Evolutionary conservation across 768 basidiomycete species (phyloP).

Genomic region (Auriculariales sp.): DNA sequence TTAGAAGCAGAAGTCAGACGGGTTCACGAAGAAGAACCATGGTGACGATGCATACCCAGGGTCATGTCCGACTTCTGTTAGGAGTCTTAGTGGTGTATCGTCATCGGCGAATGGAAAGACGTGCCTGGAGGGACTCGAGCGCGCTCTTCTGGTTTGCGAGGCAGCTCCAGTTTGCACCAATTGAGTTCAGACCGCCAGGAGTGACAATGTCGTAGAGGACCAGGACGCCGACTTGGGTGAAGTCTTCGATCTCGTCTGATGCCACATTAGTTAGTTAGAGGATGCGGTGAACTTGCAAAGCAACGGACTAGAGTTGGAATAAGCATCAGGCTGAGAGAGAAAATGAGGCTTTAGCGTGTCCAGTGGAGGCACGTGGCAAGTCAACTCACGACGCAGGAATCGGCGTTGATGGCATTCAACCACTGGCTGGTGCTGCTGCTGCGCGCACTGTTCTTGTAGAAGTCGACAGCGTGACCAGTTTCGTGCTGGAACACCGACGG

Average conservation of each 20-base stretch:
- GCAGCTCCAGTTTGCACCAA: background rate
- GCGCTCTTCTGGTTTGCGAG: conserved; percentile 1
- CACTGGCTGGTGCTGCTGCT: background rate
- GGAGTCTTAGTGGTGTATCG: no score
- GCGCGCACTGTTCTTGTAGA: background rate
- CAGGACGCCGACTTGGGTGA: background rate
- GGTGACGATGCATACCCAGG: no score
- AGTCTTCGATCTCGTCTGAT: background rate
- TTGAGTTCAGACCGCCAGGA: background rate
- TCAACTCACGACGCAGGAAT: no score
- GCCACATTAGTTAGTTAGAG: background rate
- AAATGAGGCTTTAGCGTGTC: no score
- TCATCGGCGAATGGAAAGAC: background rate
- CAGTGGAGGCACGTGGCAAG: no score
- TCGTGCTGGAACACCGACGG: conserved; percentile 1
- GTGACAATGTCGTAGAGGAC: background rate
- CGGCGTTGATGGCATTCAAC: background rate
- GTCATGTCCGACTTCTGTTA: no score
- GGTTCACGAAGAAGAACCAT: no score
- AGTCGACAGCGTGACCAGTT: background rate
- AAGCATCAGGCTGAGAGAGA: background rate
- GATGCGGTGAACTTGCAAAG: background rate
- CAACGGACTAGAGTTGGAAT: background rate
- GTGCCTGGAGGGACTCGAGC: background rate
- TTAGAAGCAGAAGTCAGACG: no score